Base-by-base conservation (phyloP, 352 stramenopile species). In the Phytopythium sindhum region DNA sequence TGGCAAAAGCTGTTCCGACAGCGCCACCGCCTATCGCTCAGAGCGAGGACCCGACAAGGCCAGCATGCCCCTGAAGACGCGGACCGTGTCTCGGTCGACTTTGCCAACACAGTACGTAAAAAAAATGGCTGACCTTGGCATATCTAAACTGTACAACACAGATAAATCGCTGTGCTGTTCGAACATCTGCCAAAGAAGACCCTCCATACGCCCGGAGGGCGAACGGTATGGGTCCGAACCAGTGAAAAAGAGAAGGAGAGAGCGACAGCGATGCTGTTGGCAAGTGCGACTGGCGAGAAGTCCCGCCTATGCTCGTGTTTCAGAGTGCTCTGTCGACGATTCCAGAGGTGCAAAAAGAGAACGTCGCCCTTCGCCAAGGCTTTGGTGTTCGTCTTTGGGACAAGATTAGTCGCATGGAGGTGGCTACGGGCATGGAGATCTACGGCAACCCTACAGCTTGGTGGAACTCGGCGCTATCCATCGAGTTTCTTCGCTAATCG, bases 111-210 rank as follows among this genome's bases (percentile, higher is more conserved):
- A 6, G 55, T 67, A 4, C 60, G 37, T 6, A n/a, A 54, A 17
- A n/a, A 37, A 48, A 7, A 51, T 72, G 28, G 28, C 48, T 2
- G 47, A 62, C 14, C 45, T 63, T 19, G 42, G 41, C 21, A 67
- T 68, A 23, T 29, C 29, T 1, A 61, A 57, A 17, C 37, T 75
- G 4, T 69, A 56, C 35, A 72, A 73, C 45, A 64, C 55, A 0
- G 64, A 69, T 29, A 74, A 64, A 78, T 67, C 1, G 70, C 70
- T 2, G 31, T 74, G 6, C 65, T 67, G 45, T 75, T 75, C 21
- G 35, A 76, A 57, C 61, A 69, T 47, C 52, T 77, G 26, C 64
- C 62, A 1, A 71, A 68, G n/a, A 28, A 50, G 4, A 76, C 68
- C 6, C 60, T 74, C 19, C 28, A 60, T 44, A 14, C 48, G 2